Conservation (phyloP, 2,329 filamentous ascomycete species). For the Knufia petricola region DNA sequence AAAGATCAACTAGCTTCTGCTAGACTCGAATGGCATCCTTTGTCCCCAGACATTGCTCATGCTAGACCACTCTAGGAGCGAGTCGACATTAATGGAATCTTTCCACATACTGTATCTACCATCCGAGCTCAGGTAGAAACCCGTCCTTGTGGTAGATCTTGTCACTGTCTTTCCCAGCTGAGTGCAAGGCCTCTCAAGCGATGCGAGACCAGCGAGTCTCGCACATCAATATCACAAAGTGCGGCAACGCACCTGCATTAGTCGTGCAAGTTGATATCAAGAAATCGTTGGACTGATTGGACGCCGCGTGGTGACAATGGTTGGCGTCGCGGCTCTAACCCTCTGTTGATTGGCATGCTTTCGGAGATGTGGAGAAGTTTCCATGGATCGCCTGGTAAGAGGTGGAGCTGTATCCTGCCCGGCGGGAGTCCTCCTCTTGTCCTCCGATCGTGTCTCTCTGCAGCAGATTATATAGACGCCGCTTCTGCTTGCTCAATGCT, state of each 20-base stretch:
- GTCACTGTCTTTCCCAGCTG: neutral
- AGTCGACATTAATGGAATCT: no score
- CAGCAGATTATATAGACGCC: slow-evolving; percentile 11
- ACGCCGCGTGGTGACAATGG: neutral
- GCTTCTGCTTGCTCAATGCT: slow-evolving; percentile 18
- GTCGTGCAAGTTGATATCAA: neutral
- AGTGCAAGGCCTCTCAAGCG: neutral
- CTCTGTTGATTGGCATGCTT: neutral
- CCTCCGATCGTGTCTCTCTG: slow-evolving; percentile 6
- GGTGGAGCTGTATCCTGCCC: neutral
- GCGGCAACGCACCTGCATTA: slow-evolving; percentile 4
- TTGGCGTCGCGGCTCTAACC: slow-evolving; percentile 3
- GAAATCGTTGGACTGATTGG: slow-evolving; percentile 1
- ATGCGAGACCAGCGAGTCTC: neutral
- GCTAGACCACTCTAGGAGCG: no score
- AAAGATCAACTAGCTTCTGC: neutral
- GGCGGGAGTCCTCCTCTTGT: neutral
- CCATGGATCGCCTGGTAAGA: neutral
- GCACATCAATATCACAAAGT: slow-evolving; percentile 7
- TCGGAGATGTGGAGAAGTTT: neutral
- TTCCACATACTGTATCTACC: no score
- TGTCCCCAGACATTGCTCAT: no score
- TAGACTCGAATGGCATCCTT: neutral
- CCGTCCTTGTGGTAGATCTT: no score
- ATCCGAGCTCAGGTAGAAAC: no score